Evolutionary conservation across 1,284 basidiomycete species (phyloP).

Genomic region (Austroboletus novae-zelandiae): DNA sequence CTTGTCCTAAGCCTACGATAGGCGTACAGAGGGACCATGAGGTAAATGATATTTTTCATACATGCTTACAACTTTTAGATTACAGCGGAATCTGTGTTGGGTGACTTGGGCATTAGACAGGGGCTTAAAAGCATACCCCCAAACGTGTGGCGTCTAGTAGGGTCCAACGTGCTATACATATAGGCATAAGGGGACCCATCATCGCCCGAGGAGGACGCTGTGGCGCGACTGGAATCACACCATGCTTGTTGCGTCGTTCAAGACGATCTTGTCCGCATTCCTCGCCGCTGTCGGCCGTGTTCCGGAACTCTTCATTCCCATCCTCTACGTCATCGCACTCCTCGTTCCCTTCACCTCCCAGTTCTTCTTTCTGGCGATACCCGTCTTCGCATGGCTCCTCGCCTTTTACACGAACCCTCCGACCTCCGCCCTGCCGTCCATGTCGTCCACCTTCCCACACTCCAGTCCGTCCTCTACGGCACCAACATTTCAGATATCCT

Average conservation of each 20-base stretch:
- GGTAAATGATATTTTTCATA: no score
- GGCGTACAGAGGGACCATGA: no score
- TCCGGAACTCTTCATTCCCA: conserved; percentile 82
- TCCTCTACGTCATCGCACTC: conserved; percentile 66
- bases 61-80: no score
- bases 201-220: no score
- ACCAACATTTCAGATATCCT: conserved; percentile 97
- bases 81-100: no score
- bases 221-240: no score
- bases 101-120: no score
- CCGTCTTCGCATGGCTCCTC: conserved; percentile 83
- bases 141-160: no score
- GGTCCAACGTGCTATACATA: no score
- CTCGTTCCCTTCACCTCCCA: conserved; percentile 88
- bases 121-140: no score
- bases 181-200: no score
- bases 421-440: conserved; percentile 79
- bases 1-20: no score
- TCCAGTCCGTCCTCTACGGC: conserved; percentile 93
- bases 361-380: conserved; percentile 89
- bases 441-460: conserved; percentile 89
- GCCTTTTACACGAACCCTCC: conserved; percentile 84
- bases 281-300: conserved; percentile 61
- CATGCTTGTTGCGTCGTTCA: conserved; percentile 2
- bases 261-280: conserved; percentile 40